These are phyloP conservation scores for Prunus mongolica DNA, from an alignment of 306 rosid species.

Conservation along the genomic window DNA sequence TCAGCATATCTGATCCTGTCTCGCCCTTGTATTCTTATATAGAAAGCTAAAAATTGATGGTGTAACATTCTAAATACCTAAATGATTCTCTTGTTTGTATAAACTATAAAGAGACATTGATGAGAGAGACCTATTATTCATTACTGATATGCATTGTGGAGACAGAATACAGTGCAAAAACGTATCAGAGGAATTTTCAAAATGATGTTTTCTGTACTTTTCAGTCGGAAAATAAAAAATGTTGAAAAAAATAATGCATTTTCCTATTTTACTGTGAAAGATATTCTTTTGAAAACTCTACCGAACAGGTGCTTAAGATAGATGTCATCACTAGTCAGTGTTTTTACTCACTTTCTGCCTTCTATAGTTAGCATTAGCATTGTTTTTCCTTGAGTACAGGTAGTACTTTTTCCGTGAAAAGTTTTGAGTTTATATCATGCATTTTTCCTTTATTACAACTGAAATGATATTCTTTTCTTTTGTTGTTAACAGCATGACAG, in stretches of 20 bases:
- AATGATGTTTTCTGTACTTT: no score
- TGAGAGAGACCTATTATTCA: background rate
- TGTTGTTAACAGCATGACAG: slow-evolving; percentile 70
- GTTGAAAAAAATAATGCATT: background rate
- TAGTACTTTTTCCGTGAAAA: background rate
- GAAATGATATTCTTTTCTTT: slow-evolving; percentile 9
- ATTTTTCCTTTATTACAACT: background rate
- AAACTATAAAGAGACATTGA: background rate
- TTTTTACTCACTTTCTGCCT: background rate
- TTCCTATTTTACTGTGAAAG: background rate
- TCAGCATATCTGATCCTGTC: no score
- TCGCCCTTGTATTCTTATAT: background rate
- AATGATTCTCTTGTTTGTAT: background rate
- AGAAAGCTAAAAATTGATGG: background rate
- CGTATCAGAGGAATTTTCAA: no score
- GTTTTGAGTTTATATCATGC: background rate
- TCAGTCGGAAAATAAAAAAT: background rate
- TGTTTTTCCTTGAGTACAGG: background rate
- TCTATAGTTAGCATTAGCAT: background rate
- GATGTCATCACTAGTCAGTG: background rate
- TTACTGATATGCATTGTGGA: background rate
- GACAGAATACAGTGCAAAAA: no score
- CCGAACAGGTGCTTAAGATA: background rate
- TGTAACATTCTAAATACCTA: background rate
- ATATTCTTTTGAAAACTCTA: background rate